Conservation (phyloP, 768 basidiomycete species). For the Gloeopeniophorella convolvens region DNA sequence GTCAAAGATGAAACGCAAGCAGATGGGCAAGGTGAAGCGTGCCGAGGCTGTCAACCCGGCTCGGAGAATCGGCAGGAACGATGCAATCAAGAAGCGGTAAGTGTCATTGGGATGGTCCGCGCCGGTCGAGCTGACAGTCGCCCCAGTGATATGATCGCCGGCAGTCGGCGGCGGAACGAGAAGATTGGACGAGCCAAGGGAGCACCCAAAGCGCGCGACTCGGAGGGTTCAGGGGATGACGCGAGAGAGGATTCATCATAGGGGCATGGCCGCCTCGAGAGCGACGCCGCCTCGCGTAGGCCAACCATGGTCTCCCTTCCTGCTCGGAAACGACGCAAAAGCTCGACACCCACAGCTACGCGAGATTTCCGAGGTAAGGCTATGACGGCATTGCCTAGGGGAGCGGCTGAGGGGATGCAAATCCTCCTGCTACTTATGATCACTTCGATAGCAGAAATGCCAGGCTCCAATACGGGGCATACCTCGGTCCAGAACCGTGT, state of each 20-base stretch:
- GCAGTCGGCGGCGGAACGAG: constrained; percentile 55
- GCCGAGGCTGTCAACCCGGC: constrained; percentile 69
- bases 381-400: no score
- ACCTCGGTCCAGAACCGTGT: no score
- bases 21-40: constrained; percentile 81
- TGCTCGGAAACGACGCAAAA: no score
- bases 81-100: constrained; percentile 70
- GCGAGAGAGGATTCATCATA: neutral
- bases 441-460: no score
- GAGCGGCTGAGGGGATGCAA: no score
- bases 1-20: constrained; percentile 76
- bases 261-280: neutral
- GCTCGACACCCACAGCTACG: no score
- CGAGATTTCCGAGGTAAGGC: no score
- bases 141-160: constrained; percentile 22
- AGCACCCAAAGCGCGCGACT: neutral
- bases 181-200: constrained; percentile 38
- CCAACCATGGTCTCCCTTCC: no score
- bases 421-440: no score
- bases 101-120: constrained; percentile 15
- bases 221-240: neutral
- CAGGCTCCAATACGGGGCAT: no score
- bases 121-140: constrained; percentile 7
- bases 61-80: constrained; percentile 57
- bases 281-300: no score